A percentile compares a stretch with the other conserved stretches of the same genome.
Conservation (phyloP, 495 filamentous ascomycete genomes). For the Glonium stellatum region DNA sequence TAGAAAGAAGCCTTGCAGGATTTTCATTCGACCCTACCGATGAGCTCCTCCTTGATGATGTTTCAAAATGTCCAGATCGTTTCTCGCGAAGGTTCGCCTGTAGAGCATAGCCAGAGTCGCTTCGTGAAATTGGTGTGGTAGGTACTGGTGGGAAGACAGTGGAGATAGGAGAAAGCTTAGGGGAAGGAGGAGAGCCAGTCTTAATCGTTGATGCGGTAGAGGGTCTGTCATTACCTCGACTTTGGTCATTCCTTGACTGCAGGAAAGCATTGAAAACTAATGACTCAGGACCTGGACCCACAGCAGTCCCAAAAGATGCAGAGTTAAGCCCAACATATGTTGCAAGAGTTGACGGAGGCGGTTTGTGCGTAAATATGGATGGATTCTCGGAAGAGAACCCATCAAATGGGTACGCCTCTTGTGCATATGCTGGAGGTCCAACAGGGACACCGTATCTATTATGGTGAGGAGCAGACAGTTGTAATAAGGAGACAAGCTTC, state of each 20-base stretch:
- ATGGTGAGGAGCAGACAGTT: slow-evolving; percentile 84
- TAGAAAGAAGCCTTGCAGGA: slow-evolving; percentile 14
- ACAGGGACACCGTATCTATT: slow-evolving; percentile 76
- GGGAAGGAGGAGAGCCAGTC: slow-evolving; percentile 70
- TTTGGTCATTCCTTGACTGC: slow-evolving; percentile 61
- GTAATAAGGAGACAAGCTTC: slow-evolving; percentile 81
- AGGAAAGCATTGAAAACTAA: slow-evolving; percentile 87
- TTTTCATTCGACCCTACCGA: slow-evolving; percentile 41
- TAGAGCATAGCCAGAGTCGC: slow-evolving; percentile 81
- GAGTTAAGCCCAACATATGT: slow-evolving; percentile 86
- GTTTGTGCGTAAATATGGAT: slow-evolving; percentile 63
- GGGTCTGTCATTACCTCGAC: slow-evolving; percentile 62
- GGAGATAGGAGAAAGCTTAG: slow-evolving; percentile 72
- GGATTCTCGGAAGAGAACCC: slow-evolving; percentile 80
- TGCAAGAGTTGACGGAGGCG: slow-evolving; percentile 63
- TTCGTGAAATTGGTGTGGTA: slow-evolving; percentile 69
- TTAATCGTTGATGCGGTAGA: slow-evolving; percentile 70
- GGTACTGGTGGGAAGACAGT: slow-evolving; percentile 69
- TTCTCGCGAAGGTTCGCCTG: slow-evolving; percentile 84
- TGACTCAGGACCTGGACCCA: slow-evolving; percentile 39
- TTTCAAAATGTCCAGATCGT: slow-evolving; percentile 89
- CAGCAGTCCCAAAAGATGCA: slow-evolving; percentile 64
- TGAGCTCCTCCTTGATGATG: slow-evolving; percentile 74
- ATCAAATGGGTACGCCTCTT: slow-evolving; percentile 86
- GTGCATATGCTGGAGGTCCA: slow-evolving; percentile 87